These are phyloP conservation scores for Tuber microsphaerosporum DNA, from an alignment of 495 filamentous ascomycete genomes.

Conservation along the genomic window DNA sequence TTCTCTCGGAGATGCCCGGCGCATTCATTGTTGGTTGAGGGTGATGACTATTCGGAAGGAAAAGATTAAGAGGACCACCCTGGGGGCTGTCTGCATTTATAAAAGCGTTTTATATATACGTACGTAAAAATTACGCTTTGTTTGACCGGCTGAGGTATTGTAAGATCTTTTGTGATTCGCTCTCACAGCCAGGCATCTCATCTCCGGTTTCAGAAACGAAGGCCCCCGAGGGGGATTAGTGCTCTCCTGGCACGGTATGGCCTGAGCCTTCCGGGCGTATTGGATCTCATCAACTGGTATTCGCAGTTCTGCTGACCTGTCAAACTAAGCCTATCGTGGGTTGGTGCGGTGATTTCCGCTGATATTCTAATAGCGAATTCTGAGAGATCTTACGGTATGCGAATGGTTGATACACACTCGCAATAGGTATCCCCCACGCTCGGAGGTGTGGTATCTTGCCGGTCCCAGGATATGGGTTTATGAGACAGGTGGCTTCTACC, in stretches of 20 bases:
- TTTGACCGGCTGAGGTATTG: background rate
- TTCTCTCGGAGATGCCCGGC: background rate
- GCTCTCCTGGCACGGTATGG: background rate
- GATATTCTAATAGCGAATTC: background rate
- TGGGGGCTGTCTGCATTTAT: background rate
- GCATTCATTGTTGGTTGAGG: background rate
- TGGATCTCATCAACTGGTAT: background rate
- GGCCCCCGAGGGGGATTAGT: background rate
- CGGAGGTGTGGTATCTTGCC: background rate
- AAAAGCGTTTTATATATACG: background rate
- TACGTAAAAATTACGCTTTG: background rate
- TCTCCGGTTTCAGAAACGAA: background rate
- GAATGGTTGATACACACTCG: background rate
- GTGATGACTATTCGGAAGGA: background rate
- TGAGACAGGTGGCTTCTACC: background rate
- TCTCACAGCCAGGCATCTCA: background rate
- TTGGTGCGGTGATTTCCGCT: background rate
- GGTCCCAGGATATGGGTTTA: background rate
- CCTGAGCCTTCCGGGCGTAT: background rate
- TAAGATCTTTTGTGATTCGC: background rate
- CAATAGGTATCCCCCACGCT: background rate
- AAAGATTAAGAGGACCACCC: background rate
- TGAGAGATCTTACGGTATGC: background rate
- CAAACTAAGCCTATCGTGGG: background rate
- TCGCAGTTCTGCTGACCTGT: background rate